A percentile compares a stretch with the other conserved stretches of the same genome.
Evolutionary conservation across 208 protist genomes (phyloP).

Genomic region (Vickermania spadyakhi): DNA sequence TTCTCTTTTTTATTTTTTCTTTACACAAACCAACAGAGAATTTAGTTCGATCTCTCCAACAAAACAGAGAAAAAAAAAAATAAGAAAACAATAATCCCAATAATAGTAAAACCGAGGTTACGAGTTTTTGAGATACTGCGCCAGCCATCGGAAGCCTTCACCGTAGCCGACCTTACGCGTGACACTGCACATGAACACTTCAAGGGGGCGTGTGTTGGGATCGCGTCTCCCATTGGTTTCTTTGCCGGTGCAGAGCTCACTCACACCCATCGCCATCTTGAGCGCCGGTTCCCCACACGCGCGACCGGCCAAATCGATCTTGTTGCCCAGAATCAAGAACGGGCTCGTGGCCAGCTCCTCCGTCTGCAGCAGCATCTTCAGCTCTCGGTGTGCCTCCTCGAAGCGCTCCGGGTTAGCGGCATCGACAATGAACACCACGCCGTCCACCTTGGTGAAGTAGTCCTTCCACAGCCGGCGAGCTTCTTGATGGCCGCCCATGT

Average conservation of each 20-base stretch:
- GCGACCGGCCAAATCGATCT: constrained; percentile 95
- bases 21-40: too few relatives aligned
- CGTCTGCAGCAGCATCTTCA: constrained; percentile 94
- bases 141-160: constrained; percentile 96
- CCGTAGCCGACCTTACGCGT: constrained; percentile 96
- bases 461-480: constrained; percentile 97
- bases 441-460: constrained; percentile 98
- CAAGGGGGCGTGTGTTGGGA: constrained; percentile 90
- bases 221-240: constrained; percentile 66
- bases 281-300: constrained; percentile 95
- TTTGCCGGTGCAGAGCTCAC: constrained; percentile 92
- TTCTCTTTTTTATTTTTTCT: constrained; percentile 2
- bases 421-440: constrained; percentile 99
- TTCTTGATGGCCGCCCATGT: constrained; percentile 98
- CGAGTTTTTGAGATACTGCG: constrained; percentile 87
- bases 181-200: constrained; percentile 99
- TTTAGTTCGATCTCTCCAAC: neutral
- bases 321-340: constrained; percentile 99
- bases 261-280: constrained; percentile 86
- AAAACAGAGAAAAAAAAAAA: neutral
- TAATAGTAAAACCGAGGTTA: constrained; percentile 15
- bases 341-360: constrained; percentile 94
- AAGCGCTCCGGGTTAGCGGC: constrained; percentile 94
- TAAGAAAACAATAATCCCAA: constrained; percentile 4
- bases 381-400: constrained; percentile 92